A percentile compares a stretch with the other conserved stretches of the same genome.
Evolutionary conservation across 306 rosid species (phyloP).

Genomic region (Bauhinia variegata): DNA sequence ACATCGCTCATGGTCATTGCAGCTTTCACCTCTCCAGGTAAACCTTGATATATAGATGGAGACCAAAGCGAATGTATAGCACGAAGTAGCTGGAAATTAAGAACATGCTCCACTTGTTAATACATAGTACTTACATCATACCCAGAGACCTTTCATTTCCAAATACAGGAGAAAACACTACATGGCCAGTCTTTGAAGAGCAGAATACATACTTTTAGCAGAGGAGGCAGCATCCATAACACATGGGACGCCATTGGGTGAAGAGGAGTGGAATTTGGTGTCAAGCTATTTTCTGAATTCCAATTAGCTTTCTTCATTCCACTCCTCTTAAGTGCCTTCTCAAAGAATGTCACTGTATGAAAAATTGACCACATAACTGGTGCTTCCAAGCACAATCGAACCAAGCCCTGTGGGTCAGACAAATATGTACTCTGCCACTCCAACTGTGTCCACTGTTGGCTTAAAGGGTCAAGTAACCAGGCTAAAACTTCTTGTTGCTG

Average conservation of each 20-base stretch:
- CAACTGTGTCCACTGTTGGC: constrained; percentile 81
- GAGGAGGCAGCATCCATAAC: constrained; percentile 95
- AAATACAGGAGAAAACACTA: constrained; percentile 38
- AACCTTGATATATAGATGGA: constrained; percentile 65
- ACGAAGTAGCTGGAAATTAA: constrained; percentile 80
- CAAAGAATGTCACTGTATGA: constrained; percentile 89
- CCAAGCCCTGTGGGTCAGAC: constrained; percentile 83
- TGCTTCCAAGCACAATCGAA: constrained; percentile 74
- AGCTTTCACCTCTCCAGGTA: constrained; percentile 81
- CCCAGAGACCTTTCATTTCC: constrained; percentile 22
- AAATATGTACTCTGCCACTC: constrained; percentile 92
- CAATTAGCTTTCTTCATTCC: constrained; percentile 71
- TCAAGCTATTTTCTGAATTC: constrained; percentile 55
- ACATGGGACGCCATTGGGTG: constrained; percentile 93
- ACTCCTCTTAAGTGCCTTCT: constrained; percentile 97
- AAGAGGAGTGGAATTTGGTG: constrained; percentile 52
- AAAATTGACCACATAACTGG: constrained; percentile 90
- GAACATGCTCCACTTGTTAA: constrained; percentile 32
- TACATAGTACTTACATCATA: constrained; percentile 21
- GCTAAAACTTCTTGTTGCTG: constrained; percentile 98
- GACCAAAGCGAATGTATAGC: constrained; percentile 89
- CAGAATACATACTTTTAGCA: constrained; percentile 71
- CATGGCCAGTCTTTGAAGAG: constrained; percentile 30
- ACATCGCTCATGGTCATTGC: constrained; percentile 84
- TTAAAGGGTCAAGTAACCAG: constrained; percentile 89